A percentile compares a stretch with the other conserved stretches of the same genome.
These are phyloP conservation scores for Pisolithus thermaeus DNA, from an alignment of 1,284 basidiomycete genomes.

Conservation along the genomic window DNA sequence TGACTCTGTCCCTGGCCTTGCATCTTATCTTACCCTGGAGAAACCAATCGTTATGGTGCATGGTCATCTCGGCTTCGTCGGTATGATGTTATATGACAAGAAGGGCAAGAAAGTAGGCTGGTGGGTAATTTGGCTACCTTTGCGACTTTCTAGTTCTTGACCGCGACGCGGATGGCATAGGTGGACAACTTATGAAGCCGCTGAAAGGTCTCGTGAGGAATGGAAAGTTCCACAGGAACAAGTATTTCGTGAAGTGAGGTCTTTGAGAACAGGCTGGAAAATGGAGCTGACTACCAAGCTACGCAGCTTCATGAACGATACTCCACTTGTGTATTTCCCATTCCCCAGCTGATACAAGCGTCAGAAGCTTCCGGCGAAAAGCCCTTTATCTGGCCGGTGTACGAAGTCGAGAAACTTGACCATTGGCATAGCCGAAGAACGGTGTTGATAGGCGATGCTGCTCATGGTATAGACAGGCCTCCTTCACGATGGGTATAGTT, in stretches of 20 bases:
- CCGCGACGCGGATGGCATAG: conserved; percentile 6
- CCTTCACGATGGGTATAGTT: not conserved
- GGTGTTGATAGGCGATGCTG: conserved; percentile 28
- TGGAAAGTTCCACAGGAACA: conserved; percentile 24
- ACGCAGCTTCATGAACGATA: conserved; percentile 24
- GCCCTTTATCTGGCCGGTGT: conserved; percentile 26
- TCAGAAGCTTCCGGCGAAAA: conserved; percentile 12
- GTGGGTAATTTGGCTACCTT: conserved; percentile 3
- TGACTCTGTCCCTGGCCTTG: conserved; percentile 19
- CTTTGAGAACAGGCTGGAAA: no score
- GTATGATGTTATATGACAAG: conserved; percentile 24
- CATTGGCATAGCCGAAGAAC: conserved; percentile 23
- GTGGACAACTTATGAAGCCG: conserved; percentile 27
- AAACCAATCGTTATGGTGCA: conserved; percentile 27
- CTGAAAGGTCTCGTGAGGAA: conserved; percentile 23
- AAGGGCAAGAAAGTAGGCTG: conserved; percentile 20
- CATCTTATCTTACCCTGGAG: conserved; percentile 14
- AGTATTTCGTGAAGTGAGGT: conserved; percentile 15
- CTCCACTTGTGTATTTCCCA: conserved; percentile 25
- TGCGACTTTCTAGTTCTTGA: not conserved
- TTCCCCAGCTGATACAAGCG: conserved; percentile 23
- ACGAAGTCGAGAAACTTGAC: conserved; percentile 19
- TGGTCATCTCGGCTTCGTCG: conserved; percentile 25
- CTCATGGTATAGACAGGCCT: conserved; percentile 21
- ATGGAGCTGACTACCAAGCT: not conserved